Evolutionary conservation across 1,284 basidiomycete genomes (phyloP), one percentile per base, ranked within the genome.

Genomic region (Papiliotrema nemorosa): DNA sequence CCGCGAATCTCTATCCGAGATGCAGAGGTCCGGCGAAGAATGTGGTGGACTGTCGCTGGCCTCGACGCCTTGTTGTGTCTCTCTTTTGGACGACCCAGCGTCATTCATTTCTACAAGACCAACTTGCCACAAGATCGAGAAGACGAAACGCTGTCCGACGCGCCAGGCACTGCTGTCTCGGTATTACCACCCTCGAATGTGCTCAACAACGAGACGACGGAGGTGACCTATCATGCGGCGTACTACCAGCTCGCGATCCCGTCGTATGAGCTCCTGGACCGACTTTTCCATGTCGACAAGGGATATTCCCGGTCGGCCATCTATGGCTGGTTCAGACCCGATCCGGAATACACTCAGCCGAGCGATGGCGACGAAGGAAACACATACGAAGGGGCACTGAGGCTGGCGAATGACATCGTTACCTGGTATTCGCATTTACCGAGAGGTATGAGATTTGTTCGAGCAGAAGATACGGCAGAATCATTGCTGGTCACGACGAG

Each of bases 21-120:
- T 24, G 72, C 70, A 2, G 73, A 75, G 47, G 60, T 74, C 16
- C 55, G 64, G 22, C 56, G 73, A 5, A 62, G 73, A 5, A 47
- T 73, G 0, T 75, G 71, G 71, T 75, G 73, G 73, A 67, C 70
- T 1, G 67, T 73, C 9, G 73, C 70, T 14, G 69, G 70, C 22
- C 53, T 75, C 35, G 73, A 75, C 42, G 63, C 63, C 9, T 59
- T 75, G 18, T 50, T 74, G 18, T 72, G 70, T 44, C 53, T 72
- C 1, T 70, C 69, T 26, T 71, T 74, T 29, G 72, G 72, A 26
- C 63, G 73, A 40, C 72, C 73, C 1, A 59, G 66, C 27, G 57
- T 60, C 9, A 70, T 72, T 58, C 71, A 59, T 49, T 74, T 71
- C 52, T 73, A 70, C 59, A 70, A 69, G 12, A 70, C 70, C 33